Evolutionary conservation across 2,329 filamentous ascomycete genomes (phyloP), one percentile per base, ranked within the genome.

Genomic region (Cladosporium sp.): DNA sequence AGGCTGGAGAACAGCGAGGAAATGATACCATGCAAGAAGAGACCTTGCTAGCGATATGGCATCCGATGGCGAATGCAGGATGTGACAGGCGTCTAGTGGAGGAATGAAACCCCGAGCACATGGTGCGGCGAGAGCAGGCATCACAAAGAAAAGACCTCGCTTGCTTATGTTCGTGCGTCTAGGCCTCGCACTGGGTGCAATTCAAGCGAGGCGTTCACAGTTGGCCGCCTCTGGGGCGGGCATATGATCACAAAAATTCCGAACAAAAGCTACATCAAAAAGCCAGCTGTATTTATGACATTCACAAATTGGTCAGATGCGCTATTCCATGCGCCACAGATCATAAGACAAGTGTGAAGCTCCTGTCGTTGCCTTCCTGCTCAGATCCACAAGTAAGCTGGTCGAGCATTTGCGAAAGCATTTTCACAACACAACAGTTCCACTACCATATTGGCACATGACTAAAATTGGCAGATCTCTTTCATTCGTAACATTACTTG

Each of bases 1-100:
- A n/a, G 49, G 61, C 33, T 1, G 61, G 14, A 10, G 14, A 29
- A n/a, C 23, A 26, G 23, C 23, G 23, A 18, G 10, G 5, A 28
- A 33, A 56, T 55, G 61, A 63, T 63, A 56, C 61, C 61, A 63
- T n/a, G 61, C 61, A 56, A 56, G 61, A 46, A 2, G 1, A 26
- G 50, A 18, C 49, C 61, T 56, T 56, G 61, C 35, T 12, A 56
- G 46, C 37, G 18, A 57, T 12, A 5, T 23, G 52, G 8, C 28
- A 31, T 14, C 52, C 29, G 52, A 33, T 31, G 26, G 28, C 18
- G 1, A 40, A 14, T 3, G n/a, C 49, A 57, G 31, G 10, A 40
- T 7, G 31, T 26, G 16, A 55, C 29, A 55, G 16, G 52, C 52
- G 5, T 29, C 31, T 21, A 33, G 16, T n/a, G 6, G 3, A 33